A percentile compares a stretch with the other conserved stretches of the same genome.
phyloP scores from a whole-genome alignment of 225 moss, liverwort and hornwort genomes.

The Physcomitrium patens region DNA sequence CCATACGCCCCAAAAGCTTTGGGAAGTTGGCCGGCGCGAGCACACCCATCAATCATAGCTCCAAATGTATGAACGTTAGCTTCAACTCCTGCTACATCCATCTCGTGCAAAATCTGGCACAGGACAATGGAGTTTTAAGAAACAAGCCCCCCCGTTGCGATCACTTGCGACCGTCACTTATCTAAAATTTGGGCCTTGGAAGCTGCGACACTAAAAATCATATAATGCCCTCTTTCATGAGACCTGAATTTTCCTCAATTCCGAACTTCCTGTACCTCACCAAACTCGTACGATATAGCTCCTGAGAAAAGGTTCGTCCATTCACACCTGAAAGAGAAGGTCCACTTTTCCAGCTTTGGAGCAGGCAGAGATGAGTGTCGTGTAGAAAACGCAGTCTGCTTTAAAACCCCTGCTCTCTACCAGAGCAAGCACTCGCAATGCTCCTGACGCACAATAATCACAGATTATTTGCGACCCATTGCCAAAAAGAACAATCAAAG shows the following conservation, averaged over 20 bases:
- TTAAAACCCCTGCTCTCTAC: constrained; percentile 76
- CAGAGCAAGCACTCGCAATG: constrained; percentile 79
- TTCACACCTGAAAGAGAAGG: constrained; percentile 86
- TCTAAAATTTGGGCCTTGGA: too few relatives aligned
- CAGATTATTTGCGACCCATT: constrained; percentile 17
- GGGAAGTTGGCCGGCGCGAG: constrained; percentile 87
- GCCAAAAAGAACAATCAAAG: neutral
- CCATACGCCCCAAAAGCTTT: constrained; percentile 99
- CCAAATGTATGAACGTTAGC: constrained; percentile 84
- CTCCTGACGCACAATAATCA: constrained; percentile 57
- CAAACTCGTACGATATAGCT: neutral
- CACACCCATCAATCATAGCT: constrained; percentile 98
- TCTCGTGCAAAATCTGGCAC: constrained; percentile 88
- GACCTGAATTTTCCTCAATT: neutral
- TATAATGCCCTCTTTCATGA: neutral
- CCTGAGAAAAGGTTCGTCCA: constrained; percentile 12
- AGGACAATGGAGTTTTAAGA: neutral
- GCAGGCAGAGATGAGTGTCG: constrained; percentile 84
- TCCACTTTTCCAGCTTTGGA: constrained; percentile 92
- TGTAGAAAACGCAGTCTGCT: constrained; percentile 88
- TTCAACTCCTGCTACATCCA: constrained; percentile 73
- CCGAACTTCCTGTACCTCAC: constrained; percentile 12
- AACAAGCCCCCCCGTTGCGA: neutral
- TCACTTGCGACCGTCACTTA: neutral
- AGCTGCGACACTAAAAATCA: neutral